Percentiles rank a stretch among this genome's conserved stretches.
These are phyloP conservation scores for Solanum microdontum DNA, from an alignment of 257 asterid species.

Conservation along the genomic window DNA sequence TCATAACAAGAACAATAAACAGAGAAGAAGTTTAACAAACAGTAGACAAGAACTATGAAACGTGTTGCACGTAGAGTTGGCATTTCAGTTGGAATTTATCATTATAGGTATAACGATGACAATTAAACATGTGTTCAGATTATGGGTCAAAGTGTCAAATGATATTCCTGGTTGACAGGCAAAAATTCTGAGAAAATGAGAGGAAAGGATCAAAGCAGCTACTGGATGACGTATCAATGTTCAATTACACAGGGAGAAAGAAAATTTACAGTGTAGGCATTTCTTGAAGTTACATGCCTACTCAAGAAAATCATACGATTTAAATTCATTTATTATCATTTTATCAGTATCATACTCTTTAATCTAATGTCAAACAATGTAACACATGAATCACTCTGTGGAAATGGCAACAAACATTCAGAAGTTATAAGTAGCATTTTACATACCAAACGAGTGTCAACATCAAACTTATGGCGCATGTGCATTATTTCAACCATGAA, in stretches of 20 bases:
- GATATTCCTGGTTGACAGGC: background rate
- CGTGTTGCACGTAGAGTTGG: background rate
- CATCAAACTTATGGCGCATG: slow-evolving; percentile 99
- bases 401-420: background rate
- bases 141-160: background rate
- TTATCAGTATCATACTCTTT: background rate
- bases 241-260: background rate
- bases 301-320: background rate
- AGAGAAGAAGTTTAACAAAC: background rate
- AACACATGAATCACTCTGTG: background rate
- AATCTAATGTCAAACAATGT: background rate
- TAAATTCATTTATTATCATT: background rate
- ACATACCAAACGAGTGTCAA: slow-evolving; percentile 90
- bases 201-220: background rate
- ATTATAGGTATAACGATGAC: background rate
- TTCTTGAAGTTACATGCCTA: background rate
- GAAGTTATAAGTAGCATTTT: background rate
- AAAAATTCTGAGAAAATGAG: background rate
- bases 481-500: slow-evolving; percentile 99
- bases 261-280: background rate
- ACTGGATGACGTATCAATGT: background rate
- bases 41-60: background rate
- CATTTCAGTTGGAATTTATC: background rate
- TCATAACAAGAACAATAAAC: background rate
- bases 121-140: background rate